Conservation (phyloP, 2,329 filamentous ascomycete genomes). For the Aureobasidium sp. region DNA sequence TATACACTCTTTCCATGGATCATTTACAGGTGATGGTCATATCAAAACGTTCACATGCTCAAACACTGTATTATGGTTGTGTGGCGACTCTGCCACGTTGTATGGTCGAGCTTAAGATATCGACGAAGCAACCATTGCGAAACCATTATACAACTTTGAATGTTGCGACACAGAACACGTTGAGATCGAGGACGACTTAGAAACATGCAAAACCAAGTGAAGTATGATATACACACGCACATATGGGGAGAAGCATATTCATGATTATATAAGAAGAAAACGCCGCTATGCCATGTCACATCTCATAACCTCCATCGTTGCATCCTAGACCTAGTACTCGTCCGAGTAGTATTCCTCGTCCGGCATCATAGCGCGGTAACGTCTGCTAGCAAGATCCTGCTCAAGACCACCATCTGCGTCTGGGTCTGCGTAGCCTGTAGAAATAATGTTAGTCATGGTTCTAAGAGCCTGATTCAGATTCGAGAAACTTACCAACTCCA, state of each 20-base stretch:
- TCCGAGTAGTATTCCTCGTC: constrained; percentile 74
- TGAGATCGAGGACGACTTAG: too few relatives aligned
- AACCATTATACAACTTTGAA: not conserved
- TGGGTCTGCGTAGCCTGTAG: constrained; percentile 49
- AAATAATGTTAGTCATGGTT: not conserved
- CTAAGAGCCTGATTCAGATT: not conserved
- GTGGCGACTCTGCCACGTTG: not conserved
- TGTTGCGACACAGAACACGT: not conserved
- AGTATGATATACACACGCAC: too few relatives aligned
- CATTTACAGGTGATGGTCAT: too few relatives aligned
- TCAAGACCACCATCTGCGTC: constrained; percentile 83
- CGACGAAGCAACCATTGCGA: not conserved
- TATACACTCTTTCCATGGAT: too few relatives aligned
- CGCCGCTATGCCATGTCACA: not conserved
- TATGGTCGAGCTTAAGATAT: not conserved
- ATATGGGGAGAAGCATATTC: not conserved
- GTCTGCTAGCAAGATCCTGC: constrained; percentile 72
- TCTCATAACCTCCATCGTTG: not conserved
- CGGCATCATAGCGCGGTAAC: constrained; percentile 68
- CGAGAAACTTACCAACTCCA: constrained; percentile 54
- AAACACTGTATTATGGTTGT: not conserved
- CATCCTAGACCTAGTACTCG: constrained; percentile 35
- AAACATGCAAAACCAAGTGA: not conserved
- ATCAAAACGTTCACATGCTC: too few relatives aligned
- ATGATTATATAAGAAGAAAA: not conserved